Percentiles rank a stretch among this genome's conserved stretches.
phyloP scores from a whole-genome alignment of 2,329 filamentous ascomycete species.

The Cordyceps pruinosa region DNA sequence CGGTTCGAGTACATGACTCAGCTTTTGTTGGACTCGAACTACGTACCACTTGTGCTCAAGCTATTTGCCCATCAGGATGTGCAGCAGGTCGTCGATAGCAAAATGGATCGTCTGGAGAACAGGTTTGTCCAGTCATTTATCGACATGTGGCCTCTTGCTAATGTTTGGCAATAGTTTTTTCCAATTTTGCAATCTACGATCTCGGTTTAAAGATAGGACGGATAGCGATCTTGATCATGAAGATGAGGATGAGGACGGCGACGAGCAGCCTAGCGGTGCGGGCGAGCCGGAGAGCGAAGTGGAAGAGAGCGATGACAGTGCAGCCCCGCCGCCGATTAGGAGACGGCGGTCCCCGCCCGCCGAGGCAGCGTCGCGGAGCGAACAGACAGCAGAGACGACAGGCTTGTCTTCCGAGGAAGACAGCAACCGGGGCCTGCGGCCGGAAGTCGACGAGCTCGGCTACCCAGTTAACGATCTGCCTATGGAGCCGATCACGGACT shows the following conservation, averaged over 20 bases:
- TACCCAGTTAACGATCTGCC: conserved; percentile 68
- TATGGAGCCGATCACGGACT: conserved; percentile 73
- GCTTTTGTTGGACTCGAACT: conserved; percentile 88
- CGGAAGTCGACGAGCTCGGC: conserved; percentile 79
- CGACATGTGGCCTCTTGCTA: not conserved
- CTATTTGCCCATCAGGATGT: conserved; percentile 92
- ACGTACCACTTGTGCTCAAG: conserved; percentile 85
- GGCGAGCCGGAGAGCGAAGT: conserved; percentile 27
- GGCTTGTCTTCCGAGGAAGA: conserved; percentile 24
- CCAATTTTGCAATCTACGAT: conserved; percentile 73
- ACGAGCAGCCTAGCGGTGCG: conserved; percentile 18
- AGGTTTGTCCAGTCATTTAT: conserved; percentile 45
- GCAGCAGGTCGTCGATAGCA: conserved; percentile 80
- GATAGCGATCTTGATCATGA: conserved; percentile 23
- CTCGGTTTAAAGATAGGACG: conserved; percentile 36
- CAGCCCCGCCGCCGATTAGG: conserved; percentile 76
- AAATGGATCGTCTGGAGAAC: conserved; percentile 72
- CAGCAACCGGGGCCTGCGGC: conserved; percentile 29
- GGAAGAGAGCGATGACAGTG: conserved; percentile 65
- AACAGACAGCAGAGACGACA: conserved; percentile 19
- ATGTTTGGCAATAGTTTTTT: conserved; percentile 62
- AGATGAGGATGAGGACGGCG: conserved; percentile 16
- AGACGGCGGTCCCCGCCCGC: conserved; percentile 40
- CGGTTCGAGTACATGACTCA: conserved; percentile 97
- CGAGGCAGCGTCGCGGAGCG: conserved; percentile 15